Conservation (phyloP, 2,329 filamentous ascomycete species). For the Hypoxylon sp. region DNA sequence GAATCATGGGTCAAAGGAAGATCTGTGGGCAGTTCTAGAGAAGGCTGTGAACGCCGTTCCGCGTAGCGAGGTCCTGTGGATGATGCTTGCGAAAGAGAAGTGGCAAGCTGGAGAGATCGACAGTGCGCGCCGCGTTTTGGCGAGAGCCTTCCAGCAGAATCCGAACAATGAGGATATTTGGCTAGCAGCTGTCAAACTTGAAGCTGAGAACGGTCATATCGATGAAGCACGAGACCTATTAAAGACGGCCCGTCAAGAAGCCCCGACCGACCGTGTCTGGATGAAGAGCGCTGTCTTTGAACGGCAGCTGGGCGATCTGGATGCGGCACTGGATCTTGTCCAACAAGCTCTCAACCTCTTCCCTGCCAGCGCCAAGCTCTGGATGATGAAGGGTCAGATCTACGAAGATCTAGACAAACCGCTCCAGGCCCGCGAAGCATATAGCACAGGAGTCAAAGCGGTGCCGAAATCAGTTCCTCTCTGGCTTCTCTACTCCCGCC, state of each 20-base stretch:
- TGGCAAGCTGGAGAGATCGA: constrained; percentile 91
- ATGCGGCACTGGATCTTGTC: constrained; percentile 87
- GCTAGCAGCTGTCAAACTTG: constrained; percentile 95
- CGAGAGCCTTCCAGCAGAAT: constrained; percentile 92
- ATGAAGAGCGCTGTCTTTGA: constrained; percentile 97
- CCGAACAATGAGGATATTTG: constrained; percentile 98
- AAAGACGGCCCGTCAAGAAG: constrained; percentile 85
- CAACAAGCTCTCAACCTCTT: constrained; percentile 90
- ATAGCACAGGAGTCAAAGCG: constrained; percentile 87
- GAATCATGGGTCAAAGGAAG: constrained; percentile 86
- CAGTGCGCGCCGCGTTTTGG: constrained; percentile 87
- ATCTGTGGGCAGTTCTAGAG: constrained; percentile 87
- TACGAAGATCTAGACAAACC: constrained; percentile 87
- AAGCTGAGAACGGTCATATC: constrained; percentile 88
- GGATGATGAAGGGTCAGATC: constrained; percentile 99
- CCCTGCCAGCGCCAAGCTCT: constrained; percentile 87
- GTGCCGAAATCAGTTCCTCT: constrained; percentile 87
- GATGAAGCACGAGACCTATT: constrained; percentile 88
- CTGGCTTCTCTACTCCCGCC: constrained; percentile 88
- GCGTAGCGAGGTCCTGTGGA: constrained; percentile 91
- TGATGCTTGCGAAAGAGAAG: constrained; percentile 95
- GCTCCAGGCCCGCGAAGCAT: constrained; percentile 90
- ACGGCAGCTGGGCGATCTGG: constrained; percentile 82
- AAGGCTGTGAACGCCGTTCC: constrained; percentile 96
- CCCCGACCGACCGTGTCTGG: constrained; percentile 96